A percentile compares a stretch with the other conserved stretches of the same genome.
phyloP scores from a whole-genome alignment of 192 early-diverging fungal species.

The Gaertneriomyces semiglobifer region DNA sequence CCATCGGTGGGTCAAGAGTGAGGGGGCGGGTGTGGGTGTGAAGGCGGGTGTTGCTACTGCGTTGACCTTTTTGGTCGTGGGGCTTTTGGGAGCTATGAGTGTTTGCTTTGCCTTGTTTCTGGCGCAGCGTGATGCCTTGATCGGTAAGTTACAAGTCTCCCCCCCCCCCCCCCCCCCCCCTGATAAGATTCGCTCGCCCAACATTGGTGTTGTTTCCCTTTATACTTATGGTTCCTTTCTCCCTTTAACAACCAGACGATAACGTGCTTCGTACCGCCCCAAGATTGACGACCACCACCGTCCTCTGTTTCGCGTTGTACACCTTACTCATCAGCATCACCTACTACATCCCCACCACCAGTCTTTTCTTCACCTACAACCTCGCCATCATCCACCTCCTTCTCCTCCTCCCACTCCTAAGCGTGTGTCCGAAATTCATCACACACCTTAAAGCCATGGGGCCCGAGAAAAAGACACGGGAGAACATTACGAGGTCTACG shows the following conservation, averaged over 20 bases:
- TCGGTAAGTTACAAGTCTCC: conserved; percentile 21
- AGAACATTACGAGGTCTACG: not conserved
- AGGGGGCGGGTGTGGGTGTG: not conserved
- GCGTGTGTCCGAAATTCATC: not conserved
- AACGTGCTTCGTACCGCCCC: not conserved
- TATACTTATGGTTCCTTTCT: not conserved
- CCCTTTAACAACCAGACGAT: not conserved
- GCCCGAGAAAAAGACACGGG: not conserved
- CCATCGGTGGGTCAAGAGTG: conserved; percentile 8
- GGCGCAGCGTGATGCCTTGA: conserved; percentile 11
- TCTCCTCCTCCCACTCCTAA: conserved; percentile 18
- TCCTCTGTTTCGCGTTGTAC: conserved; percentile 5
- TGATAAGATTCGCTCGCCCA: not conserved
- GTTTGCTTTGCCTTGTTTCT: conserved; percentile 28
- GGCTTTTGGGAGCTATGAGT: conserved; percentile 34
- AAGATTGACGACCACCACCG: conserved; percentile 11
- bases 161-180: not conserved
- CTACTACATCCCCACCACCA: conserved; percentile 16
- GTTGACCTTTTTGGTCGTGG: conserved; percentile 16
- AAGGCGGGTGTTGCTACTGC: conserved; percentile 17
- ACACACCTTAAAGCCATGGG: conserved; percentile 6
- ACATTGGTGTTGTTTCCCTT: not conserved
- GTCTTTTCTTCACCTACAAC: conserved; percentile 22
- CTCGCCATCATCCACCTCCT: conserved; percentile 21
- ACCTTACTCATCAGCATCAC: conserved; percentile 11